phyloP scores from a whole-genome alignment of 2,329 filamentous ascomycete species.

The Blumeria hordei region DNA sequence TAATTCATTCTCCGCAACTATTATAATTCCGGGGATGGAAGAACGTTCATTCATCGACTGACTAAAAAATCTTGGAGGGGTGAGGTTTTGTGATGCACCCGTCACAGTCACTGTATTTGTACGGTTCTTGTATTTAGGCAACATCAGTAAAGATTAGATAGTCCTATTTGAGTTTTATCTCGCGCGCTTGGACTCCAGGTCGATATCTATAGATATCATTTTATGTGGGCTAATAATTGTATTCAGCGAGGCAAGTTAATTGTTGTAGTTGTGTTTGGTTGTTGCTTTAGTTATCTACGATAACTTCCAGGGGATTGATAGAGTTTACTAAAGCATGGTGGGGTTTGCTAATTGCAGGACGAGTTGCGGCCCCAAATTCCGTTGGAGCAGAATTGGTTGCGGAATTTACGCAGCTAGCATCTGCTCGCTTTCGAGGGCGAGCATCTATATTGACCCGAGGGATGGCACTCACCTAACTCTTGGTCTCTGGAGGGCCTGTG shows the following conservation, averaged over 20 bases:
- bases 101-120: not conserved
- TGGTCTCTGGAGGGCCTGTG: not conserved
- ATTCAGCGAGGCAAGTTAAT: too few species aligned
- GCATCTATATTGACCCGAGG: not conserved
- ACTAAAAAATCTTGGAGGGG: not conserved
- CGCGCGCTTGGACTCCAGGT: not conserved
- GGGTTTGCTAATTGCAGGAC: too few species aligned
- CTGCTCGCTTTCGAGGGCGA: not conserved
- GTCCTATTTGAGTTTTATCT: not conserved
- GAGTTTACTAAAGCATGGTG: not conserved
- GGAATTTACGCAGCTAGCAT: not conserved
- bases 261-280: not conserved
- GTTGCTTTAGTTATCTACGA: not conserved
- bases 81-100: not conserved
- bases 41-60: not conserved
- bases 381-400: too few species aligned
- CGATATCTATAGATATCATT: not conserved
- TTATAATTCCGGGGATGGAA: not conserved
- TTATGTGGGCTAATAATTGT: not conserved
- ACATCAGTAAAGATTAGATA: not conserved
- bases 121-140: not conserved
- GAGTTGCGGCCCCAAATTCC: too few species aligned
- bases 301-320: not conserved
- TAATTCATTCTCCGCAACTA: too few species aligned
- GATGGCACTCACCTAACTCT: not conserved